phyloP scores from a whole-genome alignment of 352 stramenopile genomes.

The Pythium apleroticum region DNA sequence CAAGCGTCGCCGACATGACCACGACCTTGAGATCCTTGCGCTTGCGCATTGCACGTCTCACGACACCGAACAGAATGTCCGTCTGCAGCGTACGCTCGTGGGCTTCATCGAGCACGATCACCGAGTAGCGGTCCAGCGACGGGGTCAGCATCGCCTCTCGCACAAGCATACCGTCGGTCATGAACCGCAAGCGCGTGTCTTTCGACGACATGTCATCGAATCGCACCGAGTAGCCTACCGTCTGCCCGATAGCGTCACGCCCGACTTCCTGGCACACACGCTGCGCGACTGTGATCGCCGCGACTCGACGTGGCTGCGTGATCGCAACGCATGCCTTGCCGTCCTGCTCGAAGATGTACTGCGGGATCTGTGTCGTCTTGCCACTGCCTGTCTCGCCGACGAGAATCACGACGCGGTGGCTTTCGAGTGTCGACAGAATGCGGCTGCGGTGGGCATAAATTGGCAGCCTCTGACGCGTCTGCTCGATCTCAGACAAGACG shows the following conservation, averaged over 20 bases:
- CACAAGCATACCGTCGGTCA: constrained; percentile 92
- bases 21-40: constrained; percentile 92
- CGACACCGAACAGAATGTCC: constrained; percentile 90
- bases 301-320: constrained; percentile 80
- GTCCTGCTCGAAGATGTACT: constrained; percentile 82
- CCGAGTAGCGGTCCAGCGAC: constrained; percentile 75
- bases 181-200: constrained; percentile 94
- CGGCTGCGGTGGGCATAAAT: constrained; percentile 71
- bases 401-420: constrained; percentile 81
- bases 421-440: constrained; percentile 63
- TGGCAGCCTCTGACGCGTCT: constrained; percentile 60
- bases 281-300: constrained; percentile 82
- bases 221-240: constrained; percentile 92
- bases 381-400: constrained; percentile 89
- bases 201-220: constrained; percentile 93
- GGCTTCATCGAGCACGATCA: constrained; percentile 86
- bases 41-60: constrained; percentile 80
- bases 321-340: constrained; percentile 57
- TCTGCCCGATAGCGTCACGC: constrained; percentile 43
- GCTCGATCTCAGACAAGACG: constrained; percentile 46
- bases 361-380: constrained; percentile 91
- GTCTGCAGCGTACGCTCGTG: constrained; percentile 88
- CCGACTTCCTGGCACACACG: constrained; percentile 73
- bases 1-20: constrained; percentile 98
- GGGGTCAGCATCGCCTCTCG: constrained; percentile 77